Conservation (phyloP, 2,329 filamentous ascomycete genomes). For the Aspergillus glaucus region DNA sequence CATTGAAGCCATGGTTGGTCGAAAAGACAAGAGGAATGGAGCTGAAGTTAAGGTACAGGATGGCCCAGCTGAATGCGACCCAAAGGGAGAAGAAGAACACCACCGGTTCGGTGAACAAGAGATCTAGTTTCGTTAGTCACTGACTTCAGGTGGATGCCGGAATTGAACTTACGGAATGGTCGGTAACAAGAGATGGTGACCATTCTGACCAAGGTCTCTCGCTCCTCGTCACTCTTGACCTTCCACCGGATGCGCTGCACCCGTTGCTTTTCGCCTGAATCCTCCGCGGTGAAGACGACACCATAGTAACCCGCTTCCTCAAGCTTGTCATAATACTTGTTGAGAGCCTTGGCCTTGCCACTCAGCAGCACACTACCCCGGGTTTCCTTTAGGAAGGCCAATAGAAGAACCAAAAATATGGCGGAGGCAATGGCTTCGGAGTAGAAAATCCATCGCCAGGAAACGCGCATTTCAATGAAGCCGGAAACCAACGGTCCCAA, state of each 20-base stretch:
- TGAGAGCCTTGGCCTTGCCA: constrained; percentile 63
- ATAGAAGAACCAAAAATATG: constrained; percentile 55
- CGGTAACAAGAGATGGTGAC: constrained; percentile 64
- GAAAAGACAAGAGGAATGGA: constrained; percentile 70
- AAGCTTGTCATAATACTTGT: constrained; percentile 67
- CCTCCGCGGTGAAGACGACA: constrained; percentile 38
- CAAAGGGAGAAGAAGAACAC: constrained; percentile 69
- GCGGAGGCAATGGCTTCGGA: constrained; percentile 65
- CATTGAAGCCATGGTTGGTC: constrained; percentile 59
- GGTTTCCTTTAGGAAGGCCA: constrained; percentile 68
- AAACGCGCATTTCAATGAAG: constrained; percentile 58
- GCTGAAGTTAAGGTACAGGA: constrained; percentile 73
- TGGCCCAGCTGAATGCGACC: constrained; percentile 78
- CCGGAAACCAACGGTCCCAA: constrained; percentile 64
- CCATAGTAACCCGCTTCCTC: constrained; percentile 57
- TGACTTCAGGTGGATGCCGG: background rate
- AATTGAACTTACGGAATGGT: constrained; percentile 53
- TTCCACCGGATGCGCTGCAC: constrained; percentile 63
- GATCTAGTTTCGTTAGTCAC: constrained; percentile 17
- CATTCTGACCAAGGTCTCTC: constrained; percentile 59
- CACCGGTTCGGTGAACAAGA: constrained; percentile 56
- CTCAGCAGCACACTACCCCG: constrained; percentile 69
- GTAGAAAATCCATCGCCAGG: constrained; percentile 83
- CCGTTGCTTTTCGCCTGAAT: constrained; percentile 17
- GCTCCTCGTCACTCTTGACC: constrained; percentile 67